Evolutionary conservation across 2,329 filamentous ascomycete genomes (phyloP).

Genomic region (Fusarium oligoseptatum): DNA sequence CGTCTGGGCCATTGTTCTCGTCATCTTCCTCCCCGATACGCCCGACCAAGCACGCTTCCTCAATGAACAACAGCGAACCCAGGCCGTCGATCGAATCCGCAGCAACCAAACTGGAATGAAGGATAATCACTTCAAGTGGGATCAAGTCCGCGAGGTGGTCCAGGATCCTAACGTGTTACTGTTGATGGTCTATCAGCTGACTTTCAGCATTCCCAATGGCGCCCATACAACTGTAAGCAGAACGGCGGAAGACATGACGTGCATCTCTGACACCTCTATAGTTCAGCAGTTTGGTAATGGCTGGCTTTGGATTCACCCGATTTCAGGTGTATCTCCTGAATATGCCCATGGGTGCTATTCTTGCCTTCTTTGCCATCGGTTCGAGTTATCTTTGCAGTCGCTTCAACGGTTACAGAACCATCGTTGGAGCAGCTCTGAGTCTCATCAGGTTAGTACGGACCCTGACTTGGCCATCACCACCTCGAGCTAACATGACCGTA

Average conservation of each 20-base stretch:
- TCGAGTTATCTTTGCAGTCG: conserved; percentile 39
- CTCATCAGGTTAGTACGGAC: conserved; percentile 29
- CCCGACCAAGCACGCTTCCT: conserved; percentile 36
- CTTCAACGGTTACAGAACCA: conserved; percentile 33
- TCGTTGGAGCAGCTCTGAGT: conserved; percentile 32
- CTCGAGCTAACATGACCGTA: not conserved
- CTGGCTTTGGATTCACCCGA: conserved; percentile 37
- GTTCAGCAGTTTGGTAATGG: conserved; percentile 44
- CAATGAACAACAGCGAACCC: conserved; percentile 20
- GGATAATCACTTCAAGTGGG: conserved; percentile 37
- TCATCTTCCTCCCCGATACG: conserved; percentile 35
- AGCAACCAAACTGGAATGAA: conserved; percentile 41
- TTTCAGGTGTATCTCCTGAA: conserved; percentile 41
- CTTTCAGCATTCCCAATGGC: conserved; percentile 40
- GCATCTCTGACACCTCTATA: not conserved
- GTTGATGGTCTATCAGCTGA: conserved; percentile 37
- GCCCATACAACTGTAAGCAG: conserved; percentile 35
- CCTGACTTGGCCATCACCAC: fast-evolving
- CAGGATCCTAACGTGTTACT: conserved; percentile 38
- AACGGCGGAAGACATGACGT: fast-evolving
- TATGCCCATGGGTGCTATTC: conserved; percentile 40
- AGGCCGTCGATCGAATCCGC: conserved; percentile 35
- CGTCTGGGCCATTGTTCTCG: conserved; percentile 24
- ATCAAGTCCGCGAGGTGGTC: conserved; percentile 38
- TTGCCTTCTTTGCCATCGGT: conserved; percentile 32